Evolutionary conservation across 2,329 filamentous ascomycete genomes (phyloP).

Genomic region (Penicillium sp.): DNA sequence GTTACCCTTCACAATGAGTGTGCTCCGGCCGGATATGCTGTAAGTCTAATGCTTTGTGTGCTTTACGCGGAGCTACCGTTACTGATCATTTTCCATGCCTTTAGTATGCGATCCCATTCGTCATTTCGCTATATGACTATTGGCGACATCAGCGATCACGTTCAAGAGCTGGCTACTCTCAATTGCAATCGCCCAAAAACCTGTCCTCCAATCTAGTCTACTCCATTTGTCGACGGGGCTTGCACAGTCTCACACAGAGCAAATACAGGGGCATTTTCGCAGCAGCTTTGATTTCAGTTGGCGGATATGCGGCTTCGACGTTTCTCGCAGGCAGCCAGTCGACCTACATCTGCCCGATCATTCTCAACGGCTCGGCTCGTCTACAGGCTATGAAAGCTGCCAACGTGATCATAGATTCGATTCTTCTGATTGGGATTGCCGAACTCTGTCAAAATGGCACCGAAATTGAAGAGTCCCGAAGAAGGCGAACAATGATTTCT

Average conservation of each 20-base stretch:
- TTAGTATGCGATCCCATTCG: slow-evolving; percentile 43
- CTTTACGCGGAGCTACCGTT: too few relatives aligned
- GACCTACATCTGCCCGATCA: slow-evolving; percentile 53
- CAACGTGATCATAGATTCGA: slow-evolving; percentile 44
- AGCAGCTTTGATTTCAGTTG: slow-evolving; percentile 40
- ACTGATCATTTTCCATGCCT: slow-evolving; percentile 14
- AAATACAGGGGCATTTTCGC: slow-evolving; percentile 43
- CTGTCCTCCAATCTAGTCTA: slow-evolving; percentile 16
- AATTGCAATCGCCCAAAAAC: slow-evolving; percentile 19
- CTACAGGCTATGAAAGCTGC: slow-evolving; percentile 42
- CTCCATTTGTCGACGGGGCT: slow-evolving; percentile 34
- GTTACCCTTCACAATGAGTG: slow-evolving; percentile 48
- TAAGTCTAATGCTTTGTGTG: slow-evolving; percentile 23
- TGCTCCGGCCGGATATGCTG: slow-evolving; percentile 35
- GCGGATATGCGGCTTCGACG: slow-evolving; percentile 39
- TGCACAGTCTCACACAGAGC: slow-evolving; percentile 33
- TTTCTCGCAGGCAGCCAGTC: slow-evolving; percentile 42
- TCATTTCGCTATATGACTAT: slow-evolving; percentile 46
- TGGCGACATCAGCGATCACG: slow-evolving; percentile 34
- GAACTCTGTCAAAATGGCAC: slow-evolving; percentile 30
- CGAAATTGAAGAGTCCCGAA: slow-evolving; percentile 24
- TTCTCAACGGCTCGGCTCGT: slow-evolving; percentile 33
- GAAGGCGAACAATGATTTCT: slow-evolving; percentile 27
- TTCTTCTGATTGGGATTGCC: slow-evolving; percentile 39
- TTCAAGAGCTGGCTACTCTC: slow-evolving; percentile 24